A percentile compares a stretch with the other conserved stretches of the same genome.
phyloP scores from a whole-genome alignment of 495 filamentous ascomycete species.

The Neurospora sp. region DNA sequence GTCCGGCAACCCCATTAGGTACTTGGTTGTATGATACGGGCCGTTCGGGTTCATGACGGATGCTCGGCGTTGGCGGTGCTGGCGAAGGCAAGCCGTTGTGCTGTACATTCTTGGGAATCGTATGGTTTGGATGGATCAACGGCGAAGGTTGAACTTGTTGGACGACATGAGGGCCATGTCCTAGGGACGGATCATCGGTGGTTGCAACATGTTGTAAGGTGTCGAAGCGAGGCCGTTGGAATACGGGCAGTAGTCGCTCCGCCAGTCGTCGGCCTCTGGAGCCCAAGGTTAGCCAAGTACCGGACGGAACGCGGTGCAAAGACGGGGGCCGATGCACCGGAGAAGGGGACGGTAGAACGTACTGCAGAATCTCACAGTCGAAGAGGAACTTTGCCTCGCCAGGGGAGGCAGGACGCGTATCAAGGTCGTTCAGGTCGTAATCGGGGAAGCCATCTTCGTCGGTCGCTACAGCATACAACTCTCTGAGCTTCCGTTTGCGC shows the following conservation, averaged over 20 bases:
- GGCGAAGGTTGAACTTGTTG: background rate
- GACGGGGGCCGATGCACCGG: slow-evolving; percentile 2
- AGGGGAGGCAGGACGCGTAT: slow-evolving; percentile 38
- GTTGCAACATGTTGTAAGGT: slow-evolving; percentile 20
- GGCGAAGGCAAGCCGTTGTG: slow-evolving; percentile 8
- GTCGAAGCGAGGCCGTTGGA: slow-evolving; percentile 36
- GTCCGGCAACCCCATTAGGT: background rate
- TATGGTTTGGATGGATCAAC: background rate
- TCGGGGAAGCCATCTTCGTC: slow-evolving; percentile 34
- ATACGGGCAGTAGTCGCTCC: slow-evolving; percentile 55
- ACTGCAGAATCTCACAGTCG: slow-evolving; percentile 67
- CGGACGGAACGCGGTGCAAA: slow-evolving; percentile 9
- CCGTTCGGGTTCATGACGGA: slow-evolving; percentile 1
- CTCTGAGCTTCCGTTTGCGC: slow-evolving; percentile 74
- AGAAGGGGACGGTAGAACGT: slow-evolving; percentile 26
- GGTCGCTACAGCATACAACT: slow-evolving; percentile 58
- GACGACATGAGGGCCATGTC: slow-evolving; percentile 13
- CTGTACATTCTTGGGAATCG: background rate
- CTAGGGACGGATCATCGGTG: slow-evolving; percentile 14
- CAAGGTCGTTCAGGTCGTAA: slow-evolving; percentile 30
- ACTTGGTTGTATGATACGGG: background rate
- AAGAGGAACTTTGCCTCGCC: slow-evolving; percentile 59
- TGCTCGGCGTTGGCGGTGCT: slow-evolving; percentile 10
- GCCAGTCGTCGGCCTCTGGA: slow-evolving; percentile 62
- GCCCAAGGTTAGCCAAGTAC: slow-evolving; percentile 2